Evolutionary conservation across 1,139 yeast species (phyloP).

Genomic region (Debaryomycetaceae sp.): DNA sequence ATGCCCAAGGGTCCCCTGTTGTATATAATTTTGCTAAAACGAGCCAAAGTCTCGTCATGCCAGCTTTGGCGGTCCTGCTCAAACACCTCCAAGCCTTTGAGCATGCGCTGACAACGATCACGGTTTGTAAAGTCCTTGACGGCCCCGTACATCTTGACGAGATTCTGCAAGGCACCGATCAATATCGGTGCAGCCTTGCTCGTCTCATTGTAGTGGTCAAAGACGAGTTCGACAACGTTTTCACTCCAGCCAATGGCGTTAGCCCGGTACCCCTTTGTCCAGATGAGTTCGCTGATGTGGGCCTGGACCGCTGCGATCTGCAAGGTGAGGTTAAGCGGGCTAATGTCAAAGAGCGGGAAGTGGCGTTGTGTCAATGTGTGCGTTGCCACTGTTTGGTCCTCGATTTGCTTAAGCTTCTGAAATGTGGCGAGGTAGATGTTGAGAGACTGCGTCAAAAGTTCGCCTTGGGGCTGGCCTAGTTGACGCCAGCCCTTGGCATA

Average conservation of each 20-base stretch:
- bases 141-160: conserved; percentile 28
- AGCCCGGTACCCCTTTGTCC: conserved; percentile 50
- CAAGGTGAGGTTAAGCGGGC: conserved; percentile 24
- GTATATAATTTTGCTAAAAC: conserved; percentile 39
- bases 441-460: conserved; percentile 21
- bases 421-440: conserved; percentile 37
- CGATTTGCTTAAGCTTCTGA: conserved; percentile 21
- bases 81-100: conserved; percentile 6
- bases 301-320: conserved; percentile 42
- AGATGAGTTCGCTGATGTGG: conserved; percentile 61
- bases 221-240: conserved; percentile 41
- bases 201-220: conserved; percentile 26
- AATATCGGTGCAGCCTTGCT: conserved; percentile 29
- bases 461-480: conserved; percentile 8
- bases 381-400: conserved; percentile 10
- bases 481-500: conserved; percentile 20
- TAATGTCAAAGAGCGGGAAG: conserved; percentile 38
- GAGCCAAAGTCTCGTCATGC: conserved; percentile 32
- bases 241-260: conserved; percentile 65
- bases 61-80: conserved; percentile 15
- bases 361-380: conserved; percentile 21
- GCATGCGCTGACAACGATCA: conserved; percentile 22
- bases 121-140: conserved; percentile 21
- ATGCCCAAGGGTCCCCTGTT: conserved; percentile 42
- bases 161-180: conserved; percentile 26